These are phyloP conservation scores for Musa itinerans DNA, from an alignment of 176 grass and related monocot genomes.

Conservation along the genomic window DNA sequence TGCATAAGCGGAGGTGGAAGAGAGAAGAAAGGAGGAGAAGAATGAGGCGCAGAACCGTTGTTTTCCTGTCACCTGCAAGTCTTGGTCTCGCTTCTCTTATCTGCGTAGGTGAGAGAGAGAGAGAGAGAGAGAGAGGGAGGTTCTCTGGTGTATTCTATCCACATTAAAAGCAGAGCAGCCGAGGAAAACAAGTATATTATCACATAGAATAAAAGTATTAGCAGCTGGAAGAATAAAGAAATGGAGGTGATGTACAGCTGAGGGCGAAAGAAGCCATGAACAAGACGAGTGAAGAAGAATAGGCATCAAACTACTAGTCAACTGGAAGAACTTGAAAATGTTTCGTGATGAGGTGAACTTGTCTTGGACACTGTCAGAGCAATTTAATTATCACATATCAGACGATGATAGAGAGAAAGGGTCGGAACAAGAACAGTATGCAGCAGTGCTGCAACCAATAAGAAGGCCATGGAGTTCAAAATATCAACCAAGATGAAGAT, in stretches of 20 bases:
- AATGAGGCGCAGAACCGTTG: neutral
- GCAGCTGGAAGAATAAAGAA: neutral
- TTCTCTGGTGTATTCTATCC: neutral
- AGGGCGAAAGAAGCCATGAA: neutral
- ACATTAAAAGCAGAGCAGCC: neutral
- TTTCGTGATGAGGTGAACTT: too few species aligned
- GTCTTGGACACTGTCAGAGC: too few species aligned
- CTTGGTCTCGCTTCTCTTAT: neutral
- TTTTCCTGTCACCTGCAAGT: neutral
- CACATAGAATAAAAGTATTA: neutral
- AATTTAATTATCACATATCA: too few species aligned
- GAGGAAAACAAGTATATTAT: neutral
- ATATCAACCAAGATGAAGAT: too few species aligned
- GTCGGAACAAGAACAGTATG: too few species aligned
- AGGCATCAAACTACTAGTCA: too few species aligned
- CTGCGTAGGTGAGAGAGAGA: neutral
- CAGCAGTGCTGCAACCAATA: too few species aligned
- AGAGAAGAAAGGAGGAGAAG: neutral
- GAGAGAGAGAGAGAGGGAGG: neutral
- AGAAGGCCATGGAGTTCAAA: too few species aligned
- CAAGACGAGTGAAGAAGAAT: too few species aligned
- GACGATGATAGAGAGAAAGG: too few species aligned
- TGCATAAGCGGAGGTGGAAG: neutral
- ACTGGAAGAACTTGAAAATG: too few species aligned
- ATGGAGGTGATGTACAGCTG: neutral